Percentiles rank a stretch among this genome's conserved stretches.
Evolutionary conservation across 768 basidiomycete species (phyloP).

Genomic region (Pleurotus sapidus): DNA sequence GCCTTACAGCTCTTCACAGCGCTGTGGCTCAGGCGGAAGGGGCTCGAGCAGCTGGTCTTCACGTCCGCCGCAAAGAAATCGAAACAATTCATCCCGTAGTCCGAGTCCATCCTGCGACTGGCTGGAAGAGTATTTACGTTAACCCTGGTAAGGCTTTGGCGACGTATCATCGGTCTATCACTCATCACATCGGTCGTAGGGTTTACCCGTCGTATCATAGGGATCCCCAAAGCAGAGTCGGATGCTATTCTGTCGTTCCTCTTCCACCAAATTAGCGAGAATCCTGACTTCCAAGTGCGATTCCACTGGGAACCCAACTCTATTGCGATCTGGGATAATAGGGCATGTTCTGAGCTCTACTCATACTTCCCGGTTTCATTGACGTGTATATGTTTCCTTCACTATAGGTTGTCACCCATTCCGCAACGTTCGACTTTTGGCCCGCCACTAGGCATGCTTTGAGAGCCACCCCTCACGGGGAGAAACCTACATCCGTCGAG

Average conservation of each 20-base stretch:
- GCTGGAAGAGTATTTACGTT: conserved; percentile 82
- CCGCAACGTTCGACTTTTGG: conserved; percentile 83
- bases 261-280: conserved; percentile 67
- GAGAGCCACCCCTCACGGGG: conserved; percentile 79
- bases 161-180: neutral
- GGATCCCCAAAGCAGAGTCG: conserved; percentile 80
- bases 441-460: conserved; percentile 74
- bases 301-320: conserved; percentile 78
- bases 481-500: conserved; percentile 71
- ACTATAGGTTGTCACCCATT: conserved; percentile 64
- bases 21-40: conserved; percentile 78
- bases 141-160: conserved; percentile 54
- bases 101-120: conserved; percentile 81
- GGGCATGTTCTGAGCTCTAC: conserved; percentile 39
- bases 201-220: conserved; percentile 78
- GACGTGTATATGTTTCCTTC: neutral
- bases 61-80: conserved; percentile 65
- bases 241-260: conserved; percentile 69
- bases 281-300: conserved; percentile 72
- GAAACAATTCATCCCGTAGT: conserved; percentile 79
- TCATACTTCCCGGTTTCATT: neutral
- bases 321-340: conserved; percentile 86
- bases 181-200: conserved; percentile 33
- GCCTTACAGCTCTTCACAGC: conserved; percentile 70
- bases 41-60: conserved; percentile 62